phyloP scores from a whole-genome alignment of 2,329 filamentous ascomycete genomes.

The Paracorniculantispora psalliotae region DNA sequence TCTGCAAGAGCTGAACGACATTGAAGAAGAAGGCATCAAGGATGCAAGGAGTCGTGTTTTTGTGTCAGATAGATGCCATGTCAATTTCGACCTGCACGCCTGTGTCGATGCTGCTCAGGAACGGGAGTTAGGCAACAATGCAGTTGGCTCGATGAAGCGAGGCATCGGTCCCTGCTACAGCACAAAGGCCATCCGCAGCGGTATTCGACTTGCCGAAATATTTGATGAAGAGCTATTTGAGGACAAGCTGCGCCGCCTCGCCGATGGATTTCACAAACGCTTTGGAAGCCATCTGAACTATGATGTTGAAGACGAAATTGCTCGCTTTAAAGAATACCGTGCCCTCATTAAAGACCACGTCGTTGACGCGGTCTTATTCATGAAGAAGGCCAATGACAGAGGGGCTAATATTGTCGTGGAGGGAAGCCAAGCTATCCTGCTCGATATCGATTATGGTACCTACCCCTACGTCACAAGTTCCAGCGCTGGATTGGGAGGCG shows the following conservation, averaged over 20 bases:
- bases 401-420: slow-evolving; percentile 2
- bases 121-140: slow-evolving; percentile 33
- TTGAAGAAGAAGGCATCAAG: slow-evolving; percentile 31
- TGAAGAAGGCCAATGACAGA: background rate
- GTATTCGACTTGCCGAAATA: slow-evolving; percentile 59
- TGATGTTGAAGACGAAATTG: background rate
- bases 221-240: slow-evolving; percentile 63
- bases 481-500: slow-evolving; percentile 23
- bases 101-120: slow-evolving; percentile 64
- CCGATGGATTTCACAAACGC: slow-evolving; percentile 57
- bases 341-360: background rate
- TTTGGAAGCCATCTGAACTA: slow-evolving; percentile 40
- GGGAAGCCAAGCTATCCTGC: slow-evolving; percentile 3
- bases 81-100: slow-evolving; percentile 59
- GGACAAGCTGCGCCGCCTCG: slow-evolving; percentile 55
- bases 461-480: slow-evolving; percentile 26
- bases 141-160: slow-evolving; percentile 26
- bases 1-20: slow-evolving; percentile 27
- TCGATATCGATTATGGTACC: slow-evolving; percentile 20
- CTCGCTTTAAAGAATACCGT: background rate
- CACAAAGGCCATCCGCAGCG: slow-evolving; percentile 43
- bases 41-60: slow-evolving; percentile 43
- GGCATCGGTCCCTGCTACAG: slow-evolving; percentile 19
- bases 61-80: slow-evolving; percentile 55
- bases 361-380: background rate